These are phyloP conservation scores for Metrosideros polymorpha DNA, from an alignment of 441 rosid genomes.

Conservation along the genomic window DNA sequence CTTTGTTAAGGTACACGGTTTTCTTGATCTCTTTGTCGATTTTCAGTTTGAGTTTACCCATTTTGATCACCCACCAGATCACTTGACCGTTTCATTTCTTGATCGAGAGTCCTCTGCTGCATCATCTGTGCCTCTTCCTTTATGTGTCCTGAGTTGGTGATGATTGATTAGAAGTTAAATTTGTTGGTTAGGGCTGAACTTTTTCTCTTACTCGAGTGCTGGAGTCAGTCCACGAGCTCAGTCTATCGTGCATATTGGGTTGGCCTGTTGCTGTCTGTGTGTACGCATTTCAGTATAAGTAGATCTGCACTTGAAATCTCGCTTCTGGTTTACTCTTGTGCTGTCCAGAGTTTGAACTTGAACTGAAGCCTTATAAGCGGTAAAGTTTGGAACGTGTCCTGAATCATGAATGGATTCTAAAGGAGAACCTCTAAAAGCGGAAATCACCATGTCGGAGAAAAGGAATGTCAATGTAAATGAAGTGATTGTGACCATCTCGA, in stretches of 20 bases:
- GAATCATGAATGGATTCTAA: slow-evolving; percentile 15
- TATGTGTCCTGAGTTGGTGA: not conserved
- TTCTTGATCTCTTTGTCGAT: not conserved
- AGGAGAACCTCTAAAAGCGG: slow-evolving; percentile 8
- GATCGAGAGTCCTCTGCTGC: not conserved
- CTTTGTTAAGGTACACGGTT: not conserved
- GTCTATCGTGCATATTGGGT: not conserved
- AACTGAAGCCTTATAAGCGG: not conserved
- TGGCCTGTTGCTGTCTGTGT: not conserved
- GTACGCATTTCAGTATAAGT: not conserved
- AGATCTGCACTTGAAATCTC: not conserved
- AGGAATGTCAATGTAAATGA: slow-evolving; percentile 23
- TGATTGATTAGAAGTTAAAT: not conserved
- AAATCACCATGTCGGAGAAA: slow-evolving; percentile 28
- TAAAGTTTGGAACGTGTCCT: not conserved
- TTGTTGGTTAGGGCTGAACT: not conserved
- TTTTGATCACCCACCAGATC: not conserved
- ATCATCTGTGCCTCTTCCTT: not conserved
- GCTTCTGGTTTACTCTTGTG: not conserved
- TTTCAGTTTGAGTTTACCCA: not conserved
- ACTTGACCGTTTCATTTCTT: not conserved
- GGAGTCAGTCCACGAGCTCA: not conserved
- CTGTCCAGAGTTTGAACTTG: not conserved
- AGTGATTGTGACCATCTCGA: slow-evolving; percentile 35
- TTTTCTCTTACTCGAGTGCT: not conserved